Evolutionary conservation across 768 basidiomycete genomes (phyloP), one percentile per base, ranked within the genome.

Genomic region (Boletus reticulatus): DNA sequence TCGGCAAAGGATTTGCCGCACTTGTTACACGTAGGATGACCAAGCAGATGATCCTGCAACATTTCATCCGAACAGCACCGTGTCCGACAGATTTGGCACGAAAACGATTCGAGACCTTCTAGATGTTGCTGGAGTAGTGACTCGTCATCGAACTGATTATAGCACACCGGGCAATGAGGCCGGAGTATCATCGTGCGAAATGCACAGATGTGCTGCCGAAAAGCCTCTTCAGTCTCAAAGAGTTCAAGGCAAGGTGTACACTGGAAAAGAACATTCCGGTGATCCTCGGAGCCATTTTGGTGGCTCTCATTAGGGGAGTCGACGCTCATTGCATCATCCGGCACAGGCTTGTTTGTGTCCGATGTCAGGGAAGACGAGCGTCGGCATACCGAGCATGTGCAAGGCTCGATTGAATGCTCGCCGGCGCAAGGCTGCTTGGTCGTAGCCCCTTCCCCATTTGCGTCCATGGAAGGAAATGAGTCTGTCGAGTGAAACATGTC

Each of bases 21-120:
- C 50, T 57, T 70, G 54, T 34, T 34, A 50, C 67, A 69, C 7
- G 59, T 56, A 4, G 68, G 63, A 47, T 69, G 68, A 12, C 46
- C 27, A 27, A 66, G 51, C 0, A 66, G 13, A 55, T 69, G 68
- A 32, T 70, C 66, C 19, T 66, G 56, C 27, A 70, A n/a, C 50
- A 64, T 61, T 50, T 62, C 61, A 11, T 61, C 48, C 27, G 66
- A 68, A 44, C 68, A 69, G 43, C 55, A 64, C 27, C 52, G 50
- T 61, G 46, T 41, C 39, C 11, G 37, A 41, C 68, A 69, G 31
- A 64, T 42, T 32, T 59, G 57, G 47, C 68, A 69, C 9, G 55
- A 53, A 38, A 70, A 56, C 14, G 39, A 19, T 12, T 48, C 32
- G 12, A 53, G 54, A 11, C 47, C 48, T 39, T 59, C 51, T 44